These are phyloP conservation scores for Fusarium sororula DNA, from an alignment of 2,329 filamentous ascomycete species.

Conservation along the genomic window DNA sequence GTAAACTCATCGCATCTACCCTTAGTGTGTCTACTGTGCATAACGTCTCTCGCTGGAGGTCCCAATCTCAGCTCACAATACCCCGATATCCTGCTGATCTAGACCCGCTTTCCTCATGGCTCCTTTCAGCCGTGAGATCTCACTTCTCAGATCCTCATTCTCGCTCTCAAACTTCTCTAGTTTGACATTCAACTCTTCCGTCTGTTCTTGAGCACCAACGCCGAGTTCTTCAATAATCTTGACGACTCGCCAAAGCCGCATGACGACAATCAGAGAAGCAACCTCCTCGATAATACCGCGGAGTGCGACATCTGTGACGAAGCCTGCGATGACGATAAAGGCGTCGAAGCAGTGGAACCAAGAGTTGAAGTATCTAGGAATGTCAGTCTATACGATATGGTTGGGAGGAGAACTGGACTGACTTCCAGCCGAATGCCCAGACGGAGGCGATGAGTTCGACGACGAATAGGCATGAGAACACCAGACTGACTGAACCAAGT, in stretches of 20 bases:
- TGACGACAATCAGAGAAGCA: slow-evolving; percentile 10
- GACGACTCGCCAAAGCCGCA: slow-evolving; percentile 12
- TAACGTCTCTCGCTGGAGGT: accelerated
- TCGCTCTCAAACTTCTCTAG: neutral
- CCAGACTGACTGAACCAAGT: neutral
- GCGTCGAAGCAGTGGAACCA: slow-evolving; percentile 16
- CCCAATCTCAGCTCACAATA: neutral
- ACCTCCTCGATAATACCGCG: slow-evolving; percentile 8
- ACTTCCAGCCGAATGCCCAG: slow-evolving; percentile 16
- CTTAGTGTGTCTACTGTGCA: accelerated
- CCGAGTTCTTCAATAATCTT: slow-evolving; percentile 19
- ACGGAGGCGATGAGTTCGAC: neutral
- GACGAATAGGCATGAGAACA: slow-evolving; percentile 5
- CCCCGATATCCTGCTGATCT: too few relatives aligned
- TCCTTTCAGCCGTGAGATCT: neutral
- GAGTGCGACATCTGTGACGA: neutral
- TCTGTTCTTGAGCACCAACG: neutral
- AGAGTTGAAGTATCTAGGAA: neutral
- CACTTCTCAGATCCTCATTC: neutral
- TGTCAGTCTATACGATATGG: neutral
- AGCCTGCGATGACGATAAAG: slow-evolving; percentile 8
- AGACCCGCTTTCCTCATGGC: neutral
- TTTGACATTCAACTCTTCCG: neutral
- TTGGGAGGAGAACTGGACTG: neutral
- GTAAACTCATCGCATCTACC: neutral